These are phyloP conservation scores for Ceriops decandra DNA, from an alignment of 345 rosid genomes.

Conservation along the genomic window DNA sequence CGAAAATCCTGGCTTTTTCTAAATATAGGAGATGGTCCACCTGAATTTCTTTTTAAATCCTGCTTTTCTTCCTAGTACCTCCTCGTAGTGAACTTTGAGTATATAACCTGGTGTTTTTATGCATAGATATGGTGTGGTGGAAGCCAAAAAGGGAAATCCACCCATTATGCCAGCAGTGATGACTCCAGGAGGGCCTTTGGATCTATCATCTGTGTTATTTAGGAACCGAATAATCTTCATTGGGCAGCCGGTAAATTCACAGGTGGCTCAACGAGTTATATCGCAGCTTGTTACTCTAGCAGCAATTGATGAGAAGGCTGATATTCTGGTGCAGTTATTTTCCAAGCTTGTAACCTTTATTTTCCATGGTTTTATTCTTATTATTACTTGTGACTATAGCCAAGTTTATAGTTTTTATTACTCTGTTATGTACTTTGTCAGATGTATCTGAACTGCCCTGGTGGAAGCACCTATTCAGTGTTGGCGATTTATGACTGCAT, in stretches of 20 bases:
- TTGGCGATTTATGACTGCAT: constrained; percentile 94
- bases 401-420: constrained; percentile 8
- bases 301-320: constrained; percentile 76
- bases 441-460: constrained; percentile 89
- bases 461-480: constrained; percentile 87
- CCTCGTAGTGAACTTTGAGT: constrained; percentile 1
- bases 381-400: neutral
- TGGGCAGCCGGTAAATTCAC: constrained; percentile 75
- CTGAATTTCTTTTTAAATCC: constrained; percentile 1
- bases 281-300: constrained; percentile 92
- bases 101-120: constrained; percentile 1
- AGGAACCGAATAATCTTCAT: constrained; percentile 85
- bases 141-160: constrained; percentile 66
- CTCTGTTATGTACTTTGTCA: constrained; percentile 26
- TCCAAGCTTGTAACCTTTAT: constrained; percentile 4
- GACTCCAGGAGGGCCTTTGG: constrained; percentile 89
- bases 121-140: constrained; percentile 45
- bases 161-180: constrained; percentile 84
- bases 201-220: constrained; percentile 75
- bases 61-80: neutral
- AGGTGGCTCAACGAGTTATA: constrained; percentile 87
- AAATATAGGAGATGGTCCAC: neutral
- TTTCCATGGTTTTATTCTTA: neutral
- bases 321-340: constrained; percentile 61
- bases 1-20: constrained; percentile 4